phyloP scores from a whole-genome alignment of 306 rosid genomes.

The Aeschynomene evenia region DNA sequence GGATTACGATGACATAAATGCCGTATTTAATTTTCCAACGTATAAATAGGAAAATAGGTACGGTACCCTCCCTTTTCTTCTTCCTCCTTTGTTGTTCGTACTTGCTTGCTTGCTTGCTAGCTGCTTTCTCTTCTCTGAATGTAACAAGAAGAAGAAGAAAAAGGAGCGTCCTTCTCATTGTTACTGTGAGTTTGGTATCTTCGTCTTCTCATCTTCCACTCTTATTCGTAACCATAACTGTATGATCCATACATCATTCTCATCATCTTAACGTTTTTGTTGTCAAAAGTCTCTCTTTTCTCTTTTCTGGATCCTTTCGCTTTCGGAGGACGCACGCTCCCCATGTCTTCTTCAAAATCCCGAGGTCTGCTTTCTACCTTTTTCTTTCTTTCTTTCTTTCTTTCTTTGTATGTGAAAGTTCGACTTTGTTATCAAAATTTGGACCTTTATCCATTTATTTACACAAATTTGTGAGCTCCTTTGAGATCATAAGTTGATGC shows the following conservation, averaged over 20 bases:
- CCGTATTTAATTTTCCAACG: background rate
- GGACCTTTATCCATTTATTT: background rate
- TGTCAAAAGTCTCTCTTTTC: background rate
- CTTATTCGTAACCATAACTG: background rate
- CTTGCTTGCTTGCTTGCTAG: no score
- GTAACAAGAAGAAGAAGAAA: no score
- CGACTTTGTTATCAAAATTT: background rate
- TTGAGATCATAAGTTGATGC: constrained; percentile 9
- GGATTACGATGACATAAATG: background rate
- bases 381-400: background rate
- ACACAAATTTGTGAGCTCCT: background rate
- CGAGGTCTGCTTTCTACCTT: constrained; percentile 48
- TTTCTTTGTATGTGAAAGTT: no score
- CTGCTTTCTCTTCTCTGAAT: no score
- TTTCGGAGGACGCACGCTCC: constrained; percentile 9
- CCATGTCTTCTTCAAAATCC: constrained; percentile 71
- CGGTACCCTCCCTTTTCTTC: no score
- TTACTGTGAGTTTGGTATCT: background rate
- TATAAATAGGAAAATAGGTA: no score
- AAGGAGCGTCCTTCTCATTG: background rate
- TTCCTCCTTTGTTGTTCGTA: background rate
- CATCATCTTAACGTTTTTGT: background rate
- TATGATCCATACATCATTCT: background rate
- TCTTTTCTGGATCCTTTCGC: constrained; percentile 3
- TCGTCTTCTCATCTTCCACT: background rate